Conservation (phyloP, 805 yeast species). For the Candida vaughaniae region DNA sequence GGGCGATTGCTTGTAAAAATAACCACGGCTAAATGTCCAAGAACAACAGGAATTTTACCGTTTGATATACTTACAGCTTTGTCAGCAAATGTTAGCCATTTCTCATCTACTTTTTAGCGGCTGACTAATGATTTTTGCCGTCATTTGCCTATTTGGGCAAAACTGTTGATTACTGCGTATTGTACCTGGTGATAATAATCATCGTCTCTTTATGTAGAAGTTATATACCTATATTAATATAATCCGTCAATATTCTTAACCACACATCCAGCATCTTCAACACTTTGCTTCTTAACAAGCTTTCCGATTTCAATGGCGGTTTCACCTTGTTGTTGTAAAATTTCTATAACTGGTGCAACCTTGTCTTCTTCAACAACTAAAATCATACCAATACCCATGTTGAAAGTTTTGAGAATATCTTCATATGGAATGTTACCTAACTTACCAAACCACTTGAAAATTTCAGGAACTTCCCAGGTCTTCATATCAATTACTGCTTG, state of each 20-base stretch:
- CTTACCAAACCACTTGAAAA: constrained; percentile 91
- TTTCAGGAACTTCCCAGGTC: constrained; percentile 81
- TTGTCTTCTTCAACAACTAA: constrained; percentile 72
- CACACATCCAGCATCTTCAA: constrained; percentile 58
- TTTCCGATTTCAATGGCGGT: constrained; percentile 55
- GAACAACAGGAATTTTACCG: too few species aligned
- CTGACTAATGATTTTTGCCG: too few species aligned
- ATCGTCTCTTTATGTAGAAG: too few species aligned
- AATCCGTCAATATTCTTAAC: constrained; percentile 47
- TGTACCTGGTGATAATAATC: too few species aligned
- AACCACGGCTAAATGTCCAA: too few species aligned
- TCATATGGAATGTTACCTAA: constrained; percentile 85
- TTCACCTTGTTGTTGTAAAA: constrained; percentile 68
- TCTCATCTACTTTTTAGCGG: too few species aligned
- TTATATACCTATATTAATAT: too few species aligned
- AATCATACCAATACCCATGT: constrained; percentile 97
- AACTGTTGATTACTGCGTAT: constrained; percentile 1
- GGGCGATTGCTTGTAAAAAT: too few species aligned
- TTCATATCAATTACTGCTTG: constrained; percentile 79
- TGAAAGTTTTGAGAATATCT: constrained; percentile 88
- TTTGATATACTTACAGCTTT: too few species aligned
- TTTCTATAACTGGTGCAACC: constrained; percentile 53
- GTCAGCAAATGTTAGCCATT: too few species aligned
- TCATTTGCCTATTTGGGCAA: too few species aligned
- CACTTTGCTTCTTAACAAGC: constrained; percentile 36